phyloP scores from a whole-genome alignment of 202 grass and related monocot genomes.

The Musa balbisiana region DNA sequence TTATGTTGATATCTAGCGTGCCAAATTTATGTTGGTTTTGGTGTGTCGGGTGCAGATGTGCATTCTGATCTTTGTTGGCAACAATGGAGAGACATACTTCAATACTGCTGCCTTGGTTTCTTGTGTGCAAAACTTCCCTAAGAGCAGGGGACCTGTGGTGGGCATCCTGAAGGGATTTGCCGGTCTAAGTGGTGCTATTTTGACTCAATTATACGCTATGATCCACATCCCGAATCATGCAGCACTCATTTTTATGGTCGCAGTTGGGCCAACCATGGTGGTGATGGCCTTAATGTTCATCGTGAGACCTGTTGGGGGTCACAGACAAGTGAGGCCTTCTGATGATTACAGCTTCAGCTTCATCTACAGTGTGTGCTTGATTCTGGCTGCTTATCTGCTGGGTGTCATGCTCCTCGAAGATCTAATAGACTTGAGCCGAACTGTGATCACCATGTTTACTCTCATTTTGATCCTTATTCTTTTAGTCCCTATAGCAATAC shows the following conservation, averaged over 20 bases:
- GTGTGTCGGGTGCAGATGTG: background rate
- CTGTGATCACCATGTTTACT: background rate
- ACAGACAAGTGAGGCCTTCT: background rate
- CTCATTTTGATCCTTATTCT: background rate
- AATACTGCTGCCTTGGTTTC: conserved; percentile 2
- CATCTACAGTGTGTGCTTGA: background rate
- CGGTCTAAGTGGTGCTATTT: conserved; percentile 9
- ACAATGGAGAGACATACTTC: conserved; percentile 10
- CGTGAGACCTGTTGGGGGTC: background rate
- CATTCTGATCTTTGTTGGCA: conserved; percentile 12
- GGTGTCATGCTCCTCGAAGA: background rate
- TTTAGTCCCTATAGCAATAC: background rate
- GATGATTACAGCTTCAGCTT: background rate
- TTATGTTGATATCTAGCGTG: background rate
- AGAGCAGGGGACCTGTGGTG: conserved; percentile 7
- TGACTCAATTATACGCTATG: background rate
- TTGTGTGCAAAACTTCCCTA: conserved; percentile 4
- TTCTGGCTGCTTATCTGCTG: background rate
- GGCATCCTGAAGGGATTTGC: conserved; percentile 9
- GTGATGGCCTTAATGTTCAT: conserved; percentile 10
- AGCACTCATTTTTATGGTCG: conserved; percentile 12
- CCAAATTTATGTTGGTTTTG: background rate
- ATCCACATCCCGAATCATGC: background rate
- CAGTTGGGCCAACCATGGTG: background rate
- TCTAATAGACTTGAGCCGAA: background rate